Conservation (phyloP, 129 eudicot genomes). For the Logfia minima region DNA sequence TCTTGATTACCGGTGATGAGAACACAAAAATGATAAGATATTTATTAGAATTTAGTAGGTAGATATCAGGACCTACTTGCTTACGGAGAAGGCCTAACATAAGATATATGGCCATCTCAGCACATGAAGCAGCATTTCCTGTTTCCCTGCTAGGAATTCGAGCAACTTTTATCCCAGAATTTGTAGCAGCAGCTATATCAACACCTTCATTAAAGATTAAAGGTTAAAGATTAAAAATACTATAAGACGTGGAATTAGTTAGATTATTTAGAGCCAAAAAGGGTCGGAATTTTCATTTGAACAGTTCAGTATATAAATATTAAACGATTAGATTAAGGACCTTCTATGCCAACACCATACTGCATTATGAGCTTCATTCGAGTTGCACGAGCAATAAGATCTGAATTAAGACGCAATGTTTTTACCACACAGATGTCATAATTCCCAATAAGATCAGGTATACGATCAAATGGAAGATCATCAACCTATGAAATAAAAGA, state of each 20-base stretch:
- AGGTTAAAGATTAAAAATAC: not conserved
- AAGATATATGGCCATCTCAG: slow-evolving; percentile 93
- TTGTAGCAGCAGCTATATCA: slow-evolving; percentile 73
- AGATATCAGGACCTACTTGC: slow-evolving; percentile 54
- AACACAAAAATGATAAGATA: no score
- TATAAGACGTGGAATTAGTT: not conserved
- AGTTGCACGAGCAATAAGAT: slow-evolving; percentile 68
- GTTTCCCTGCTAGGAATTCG: slow-evolving; percentile 70
- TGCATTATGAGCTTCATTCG: slow-evolving; percentile 91
- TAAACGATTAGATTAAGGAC: slow-evolving; percentile 25
- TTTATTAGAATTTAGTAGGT: not conserved
- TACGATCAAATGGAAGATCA: slow-evolving; percentile 58
- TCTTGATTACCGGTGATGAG: not conserved
- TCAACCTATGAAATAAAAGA: slow-evolving; percentile 59
- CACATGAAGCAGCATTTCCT: slow-evolving; percentile 97
- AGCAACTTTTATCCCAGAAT: slow-evolving; percentile 81
- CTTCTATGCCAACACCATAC: slow-evolving; percentile 94
- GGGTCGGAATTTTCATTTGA: not conserved
- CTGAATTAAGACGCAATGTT: slow-evolving; percentile 54
- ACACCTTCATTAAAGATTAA: slow-evolving; percentile 52
- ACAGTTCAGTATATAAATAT: not conserved
- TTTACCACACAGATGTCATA: slow-evolving; percentile 82
- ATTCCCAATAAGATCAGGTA: slow-evolving; percentile 64
- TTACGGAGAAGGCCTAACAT: slow-evolving; percentile 91
- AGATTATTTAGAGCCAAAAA: not conserved